phyloP scores from a whole-genome alignment of 2,329 filamentous ascomycete genomes.

The Trichoderma citrinoviride region DNA sequence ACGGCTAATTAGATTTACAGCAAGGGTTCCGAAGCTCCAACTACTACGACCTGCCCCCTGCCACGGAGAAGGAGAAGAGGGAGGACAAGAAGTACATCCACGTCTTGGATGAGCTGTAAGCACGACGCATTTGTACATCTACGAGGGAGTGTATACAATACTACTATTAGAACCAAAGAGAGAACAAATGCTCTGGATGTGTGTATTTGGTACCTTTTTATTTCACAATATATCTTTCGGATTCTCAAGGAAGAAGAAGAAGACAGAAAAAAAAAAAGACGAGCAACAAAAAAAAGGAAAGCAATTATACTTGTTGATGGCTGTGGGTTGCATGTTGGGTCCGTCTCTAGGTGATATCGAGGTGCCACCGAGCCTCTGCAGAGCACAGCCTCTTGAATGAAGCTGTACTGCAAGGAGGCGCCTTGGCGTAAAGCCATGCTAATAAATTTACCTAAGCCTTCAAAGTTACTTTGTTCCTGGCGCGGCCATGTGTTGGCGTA shows the following conservation, averaged over 20 bases:
- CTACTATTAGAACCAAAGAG: background rate
- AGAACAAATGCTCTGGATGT: slow-evolving; percentile 1
- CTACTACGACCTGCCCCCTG: slow-evolving; percentile 90
- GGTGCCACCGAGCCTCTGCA: no score
- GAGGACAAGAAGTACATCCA: slow-evolving; percentile 98
- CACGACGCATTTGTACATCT: background rate
- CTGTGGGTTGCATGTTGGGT: no score
- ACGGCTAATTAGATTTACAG: slow-evolving; percentile 47
- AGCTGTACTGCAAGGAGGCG: no score
- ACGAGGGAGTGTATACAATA: slow-evolving; percentile 12
- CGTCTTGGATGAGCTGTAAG: slow-evolving; percentile 80
- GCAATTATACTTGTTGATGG: background rate
- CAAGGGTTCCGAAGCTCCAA: slow-evolving; percentile 86
- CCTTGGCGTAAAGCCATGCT: no score
- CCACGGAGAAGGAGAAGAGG: slow-evolving; percentile 89
- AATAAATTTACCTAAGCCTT: background rate
- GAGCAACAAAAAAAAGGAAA: background rate
- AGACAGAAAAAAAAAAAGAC: background rate
- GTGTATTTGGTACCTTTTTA: background rate
- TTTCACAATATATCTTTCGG: background rate
- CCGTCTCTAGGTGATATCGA: no score
- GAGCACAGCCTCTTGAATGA: no score
- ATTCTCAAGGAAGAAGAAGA: no score
- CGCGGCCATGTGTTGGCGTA: background rate
- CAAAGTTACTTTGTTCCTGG: background rate